Conservation (phyloP, 805 yeast species). For the Clavispora asparagi region DNA sequence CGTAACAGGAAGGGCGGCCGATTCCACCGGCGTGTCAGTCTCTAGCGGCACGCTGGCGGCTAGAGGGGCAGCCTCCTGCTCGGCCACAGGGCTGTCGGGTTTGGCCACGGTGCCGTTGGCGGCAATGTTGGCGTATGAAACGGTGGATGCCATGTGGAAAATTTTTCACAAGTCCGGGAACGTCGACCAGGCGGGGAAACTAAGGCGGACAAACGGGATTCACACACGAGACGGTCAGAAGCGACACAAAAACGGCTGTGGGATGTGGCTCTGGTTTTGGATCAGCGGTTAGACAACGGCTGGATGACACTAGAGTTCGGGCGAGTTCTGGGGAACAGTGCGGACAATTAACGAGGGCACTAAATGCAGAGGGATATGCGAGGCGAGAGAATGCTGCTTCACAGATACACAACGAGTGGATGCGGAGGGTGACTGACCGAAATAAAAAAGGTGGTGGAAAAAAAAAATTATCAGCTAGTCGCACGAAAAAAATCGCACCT, state of each 20-base stretch:
- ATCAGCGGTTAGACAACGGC: no score
- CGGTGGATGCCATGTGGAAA: constrained; percentile 9
- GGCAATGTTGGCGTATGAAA: constrained; percentile 40
- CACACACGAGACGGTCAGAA: not conserved
- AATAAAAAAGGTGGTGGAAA: not conserved
- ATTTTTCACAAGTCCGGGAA: not conserved
- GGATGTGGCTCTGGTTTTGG: not conserved
- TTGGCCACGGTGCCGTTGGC: constrained; percentile 25
- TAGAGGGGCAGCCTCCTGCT: constrained; percentile 3
- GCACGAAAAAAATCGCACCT: constrained; percentile 1
- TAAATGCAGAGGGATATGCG: not conserved
- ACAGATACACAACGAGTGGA: not conserved
- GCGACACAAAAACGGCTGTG: not conserved
- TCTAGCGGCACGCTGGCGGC: constrained; percentile 1
- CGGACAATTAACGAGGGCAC: not conserved
- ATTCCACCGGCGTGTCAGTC: constrained; percentile 4
- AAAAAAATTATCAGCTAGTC: not conserved
- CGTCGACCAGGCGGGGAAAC: no score
- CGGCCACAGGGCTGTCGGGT: constrained; percentile 9
- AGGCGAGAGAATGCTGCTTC: not conserved
- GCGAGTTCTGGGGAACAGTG: no score
- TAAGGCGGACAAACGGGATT: no score
- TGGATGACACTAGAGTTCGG: not conserved
- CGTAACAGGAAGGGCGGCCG: constrained; percentile 2
- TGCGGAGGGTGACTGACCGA: not conserved